A percentile compares a stretch with the other conserved stretches of the same genome.
phyloP scores from a whole-genome alignment of 768 basidiomycete species.

The Saitozyma podzolica region DNA sequence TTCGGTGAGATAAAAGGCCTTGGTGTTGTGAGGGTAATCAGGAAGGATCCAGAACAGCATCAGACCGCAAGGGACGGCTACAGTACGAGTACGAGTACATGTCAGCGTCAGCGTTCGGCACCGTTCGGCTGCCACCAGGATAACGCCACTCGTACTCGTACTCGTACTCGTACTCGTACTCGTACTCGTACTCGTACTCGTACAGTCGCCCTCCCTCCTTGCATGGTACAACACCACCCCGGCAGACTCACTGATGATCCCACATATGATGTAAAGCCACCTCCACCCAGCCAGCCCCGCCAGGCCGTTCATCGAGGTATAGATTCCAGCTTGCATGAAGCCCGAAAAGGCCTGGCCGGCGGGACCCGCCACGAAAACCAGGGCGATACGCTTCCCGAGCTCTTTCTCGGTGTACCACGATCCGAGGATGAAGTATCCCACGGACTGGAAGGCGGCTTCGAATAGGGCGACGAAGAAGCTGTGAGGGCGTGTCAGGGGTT shows the following conservation, averaged over 20 bases:
- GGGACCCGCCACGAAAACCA: slow-evolving; percentile 21
- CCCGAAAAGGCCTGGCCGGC: slow-evolving; percentile 19
- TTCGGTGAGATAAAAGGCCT: slow-evolving; percentile 29
- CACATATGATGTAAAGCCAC: slow-evolving; percentile 24
- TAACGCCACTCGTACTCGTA: too few relatives aligned
- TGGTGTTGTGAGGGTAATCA: slow-evolving; percentile 23
- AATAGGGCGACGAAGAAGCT: slow-evolving; percentile 22
- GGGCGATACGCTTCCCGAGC: slow-evolving; percentile 27
- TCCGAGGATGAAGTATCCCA: slow-evolving; percentile 24
- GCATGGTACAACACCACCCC: too few relatives aligned
- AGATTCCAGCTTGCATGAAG: slow-evolving; percentile 27
- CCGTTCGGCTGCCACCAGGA: too few relatives aligned
- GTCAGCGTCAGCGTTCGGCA: too few relatives aligned
- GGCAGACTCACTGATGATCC: too few relatives aligned
- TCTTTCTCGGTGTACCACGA: slow-evolving; percentile 24
- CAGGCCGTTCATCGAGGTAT: slow-evolving; percentile 21
- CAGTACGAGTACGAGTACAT: too few relatives aligned
- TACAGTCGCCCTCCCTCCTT: too few relatives aligned
- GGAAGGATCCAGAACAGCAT: slow-evolving; percentile 12
- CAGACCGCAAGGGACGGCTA: too few relatives aligned
- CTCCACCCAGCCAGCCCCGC: slow-evolving; percentile 28
- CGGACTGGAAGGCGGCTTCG: slow-evolving; percentile 25
- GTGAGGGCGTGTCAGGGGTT: not conserved
- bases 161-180: too few relatives aligned
- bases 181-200: too few relatives aligned